Percentiles rank a stretch among this genome's conserved stretches.
These are phyloP conservation scores for Russula ochroleuca DNA, from an alignment of 768 basidiomycete genomes.

Conservation along the genomic window DNA sequence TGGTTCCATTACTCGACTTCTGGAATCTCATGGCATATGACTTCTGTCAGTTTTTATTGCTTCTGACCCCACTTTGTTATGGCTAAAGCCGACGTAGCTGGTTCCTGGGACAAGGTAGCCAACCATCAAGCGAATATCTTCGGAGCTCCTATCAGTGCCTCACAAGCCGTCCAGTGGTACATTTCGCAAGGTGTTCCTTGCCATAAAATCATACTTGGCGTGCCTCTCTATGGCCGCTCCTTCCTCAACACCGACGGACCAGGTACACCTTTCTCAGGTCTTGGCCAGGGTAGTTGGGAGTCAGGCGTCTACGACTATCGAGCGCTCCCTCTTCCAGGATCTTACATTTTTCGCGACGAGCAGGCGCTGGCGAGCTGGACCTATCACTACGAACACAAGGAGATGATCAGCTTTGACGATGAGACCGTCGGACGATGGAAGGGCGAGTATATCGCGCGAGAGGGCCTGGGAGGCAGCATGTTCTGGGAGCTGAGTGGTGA, in stretches of 20 bases:
- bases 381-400: constrained; percentile 66
- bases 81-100: constrained; percentile 42
- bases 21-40: constrained; percentile 99
- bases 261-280: constrained; percentile 70
- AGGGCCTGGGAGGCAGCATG: constrained; percentile 88
- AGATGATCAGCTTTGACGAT: constrained; percentile 81
- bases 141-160: constrained; percentile 59
- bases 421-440: constrained; percentile 67
- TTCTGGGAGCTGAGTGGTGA: constrained; percentile 92
- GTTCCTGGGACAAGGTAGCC: constrained; percentile 67
- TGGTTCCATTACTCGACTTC: constrained; percentile 87
- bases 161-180: constrained; percentile 68
- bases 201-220: constrained; percentile 81
- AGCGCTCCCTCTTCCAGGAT: constrained; percentile 71
- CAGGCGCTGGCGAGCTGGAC: constrained; percentile 73
- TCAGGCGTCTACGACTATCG: constrained; percentile 91
- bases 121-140: constrained; percentile 87
- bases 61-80: constrained; percentile 14
- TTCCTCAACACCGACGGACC: constrained; percentile 85
- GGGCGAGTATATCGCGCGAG: constrained; percentile 72
- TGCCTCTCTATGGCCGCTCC: constrained; percentile 91
- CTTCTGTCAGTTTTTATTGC: constrained; percentile 48
- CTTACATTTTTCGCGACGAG: constrained; percentile 62
- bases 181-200: constrained; percentile 62
- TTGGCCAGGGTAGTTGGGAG: constrained; percentile 91